These are phyloP conservation scores for Phytophthora boehmeriae DNA, from an alignment of 352 stramenopile genomes.

Conservation along the genomic window DNA sequence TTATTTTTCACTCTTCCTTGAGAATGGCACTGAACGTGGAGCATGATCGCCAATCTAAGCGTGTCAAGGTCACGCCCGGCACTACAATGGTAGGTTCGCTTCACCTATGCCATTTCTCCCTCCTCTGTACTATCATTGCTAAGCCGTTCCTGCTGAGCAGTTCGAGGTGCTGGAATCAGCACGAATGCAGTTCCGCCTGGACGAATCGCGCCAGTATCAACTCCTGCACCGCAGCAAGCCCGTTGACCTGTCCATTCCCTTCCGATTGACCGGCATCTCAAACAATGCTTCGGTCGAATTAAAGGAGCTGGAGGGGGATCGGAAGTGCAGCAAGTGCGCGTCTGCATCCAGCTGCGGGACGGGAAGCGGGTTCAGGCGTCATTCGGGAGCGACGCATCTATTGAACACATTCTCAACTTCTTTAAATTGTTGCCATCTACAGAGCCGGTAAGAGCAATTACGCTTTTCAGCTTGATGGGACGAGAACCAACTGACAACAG, in stretches of 20 bases:
- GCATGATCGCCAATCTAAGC: conserved; percentile 74
- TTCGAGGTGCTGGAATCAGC: conserved; percentile 79
- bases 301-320: conserved; percentile 34
- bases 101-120: not conserved
- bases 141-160: conserved; percentile 28
- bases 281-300: conserved; percentile 85
- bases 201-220: conserved; percentile 49
- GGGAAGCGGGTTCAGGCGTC: conserved; percentile 76
- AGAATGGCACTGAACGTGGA: conserved; percentile 82
- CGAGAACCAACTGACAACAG: conserved; percentile 7
- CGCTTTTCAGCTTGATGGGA: not conserved
- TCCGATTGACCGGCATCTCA: conserved; percentile 84
- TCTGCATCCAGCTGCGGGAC: conserved; percentile 80
- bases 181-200: conserved; percentile 57
- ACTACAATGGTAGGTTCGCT: conserved; percentile 68
- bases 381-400: conserved; percentile 58
- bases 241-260: conserved; percentile 84
- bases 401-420: conserved; percentile 62
- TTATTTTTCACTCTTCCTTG: not conserved
- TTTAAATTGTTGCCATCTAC: conserved; percentile 57
- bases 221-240: conserved; percentile 66
- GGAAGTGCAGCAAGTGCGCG: conserved; percentile 65
- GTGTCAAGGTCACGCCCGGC: conserved; percentile 71
- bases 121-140: not conserved
- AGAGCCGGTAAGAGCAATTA: conserved; percentile 32